phyloP scores from a whole-genome alignment of 1,284 basidiomycete species.

The Ceratobasidium theobromae region DNA sequence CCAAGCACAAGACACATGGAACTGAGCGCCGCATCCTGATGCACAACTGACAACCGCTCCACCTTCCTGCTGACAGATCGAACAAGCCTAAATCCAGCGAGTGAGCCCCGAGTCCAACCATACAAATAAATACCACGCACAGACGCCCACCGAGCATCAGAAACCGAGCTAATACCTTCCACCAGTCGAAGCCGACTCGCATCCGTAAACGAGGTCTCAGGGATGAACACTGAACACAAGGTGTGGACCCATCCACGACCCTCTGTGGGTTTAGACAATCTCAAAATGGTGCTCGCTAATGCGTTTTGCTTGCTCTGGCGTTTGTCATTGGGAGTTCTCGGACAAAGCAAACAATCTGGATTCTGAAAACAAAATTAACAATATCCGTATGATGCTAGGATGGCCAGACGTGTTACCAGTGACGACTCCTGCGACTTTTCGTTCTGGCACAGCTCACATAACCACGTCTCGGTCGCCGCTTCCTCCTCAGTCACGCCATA shows the following conservation, averaged over 20 bases:
- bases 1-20: constrained; percentile 92
- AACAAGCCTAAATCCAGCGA: constrained; percentile 53
- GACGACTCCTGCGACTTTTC: constrained; percentile 74
- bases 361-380: constrained; percentile 49
- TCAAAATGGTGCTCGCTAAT: constrained; percentile 66
- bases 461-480: constrained; percentile 66
- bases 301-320: constrained; percentile 51
- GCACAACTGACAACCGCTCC: constrained; percentile 81
- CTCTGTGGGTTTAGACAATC: constrained; percentile 91
- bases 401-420: constrained; percentile 52
- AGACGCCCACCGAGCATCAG: constrained; percentile 45
- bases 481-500: constrained; percentile 70
- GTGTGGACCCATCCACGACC: constrained; percentile 92
- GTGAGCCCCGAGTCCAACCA: constrained; percentile 48
- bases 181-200: constrained; percentile 68
- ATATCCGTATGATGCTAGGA: constrained; percentile 31
- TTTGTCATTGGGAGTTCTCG: constrained; percentile 49
- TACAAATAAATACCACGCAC: constrained; percentile 29
- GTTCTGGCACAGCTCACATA: constrained; percentile 83
- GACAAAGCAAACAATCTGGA: constrained; percentile 72
- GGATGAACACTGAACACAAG: constrained; percentile 84
- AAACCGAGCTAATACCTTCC: constrained; percentile 83
- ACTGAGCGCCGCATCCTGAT: constrained; percentile 69
- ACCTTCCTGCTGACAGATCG: constrained; percentile 57
- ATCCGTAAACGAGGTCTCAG: constrained; percentile 81